Conservation (phyloP, 768 basidiomycete species). For the Leccinum boreale region DNA sequence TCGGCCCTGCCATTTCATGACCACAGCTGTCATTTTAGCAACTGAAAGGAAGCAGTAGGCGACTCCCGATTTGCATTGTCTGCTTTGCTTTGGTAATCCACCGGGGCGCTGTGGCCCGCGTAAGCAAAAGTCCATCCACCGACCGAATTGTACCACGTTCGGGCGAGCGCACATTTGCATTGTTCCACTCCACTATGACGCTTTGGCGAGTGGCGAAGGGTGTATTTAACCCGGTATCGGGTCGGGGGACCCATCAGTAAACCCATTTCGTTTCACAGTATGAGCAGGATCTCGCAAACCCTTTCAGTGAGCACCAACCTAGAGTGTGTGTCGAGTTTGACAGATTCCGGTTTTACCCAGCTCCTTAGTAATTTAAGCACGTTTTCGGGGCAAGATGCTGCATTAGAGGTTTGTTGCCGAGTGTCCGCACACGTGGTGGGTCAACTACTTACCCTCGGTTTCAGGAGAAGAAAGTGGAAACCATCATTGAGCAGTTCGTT, state of each 20-base stretch:
- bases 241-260: neutral
- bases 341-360: slow-evolving; percentile 8
- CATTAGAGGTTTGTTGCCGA: slow-evolving; percentile 19
- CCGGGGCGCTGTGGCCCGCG: neutral
- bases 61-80: slow-evolving; percentile 12
- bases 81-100: slow-evolving; percentile 1
- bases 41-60: neutral
- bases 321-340: neutral
- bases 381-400: slow-evolving; percentile 4
- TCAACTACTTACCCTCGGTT: neutral
- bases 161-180: slow-evolving; percentile 14
- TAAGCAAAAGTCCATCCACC: slow-evolving; percentile 12
- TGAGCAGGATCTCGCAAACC: slow-evolving; percentile 33
- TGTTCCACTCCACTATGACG: slow-evolving; percentile 18
- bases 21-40: slow-evolving; percentile 4
- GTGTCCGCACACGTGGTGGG: slow-evolving; percentile 4
- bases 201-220: slow-evolving; percentile 25
- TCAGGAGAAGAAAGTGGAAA: slow-evolving; percentile 20
- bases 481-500: slow-evolving; percentile 26
- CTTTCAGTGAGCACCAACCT: slow-evolving; percentile 23
- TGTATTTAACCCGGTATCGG: slow-evolving; percentile 21
- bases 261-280: slow-evolving; percentile 2
- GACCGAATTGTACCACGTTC: slow-evolving; percentile 9
- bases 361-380: slow-evolving; percentile 28
- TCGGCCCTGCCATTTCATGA: neutral